Evolutionary conservation across 495 filamentous ascomycete genomes (phyloP).

Genomic region (Penicillium silybi): DNA sequence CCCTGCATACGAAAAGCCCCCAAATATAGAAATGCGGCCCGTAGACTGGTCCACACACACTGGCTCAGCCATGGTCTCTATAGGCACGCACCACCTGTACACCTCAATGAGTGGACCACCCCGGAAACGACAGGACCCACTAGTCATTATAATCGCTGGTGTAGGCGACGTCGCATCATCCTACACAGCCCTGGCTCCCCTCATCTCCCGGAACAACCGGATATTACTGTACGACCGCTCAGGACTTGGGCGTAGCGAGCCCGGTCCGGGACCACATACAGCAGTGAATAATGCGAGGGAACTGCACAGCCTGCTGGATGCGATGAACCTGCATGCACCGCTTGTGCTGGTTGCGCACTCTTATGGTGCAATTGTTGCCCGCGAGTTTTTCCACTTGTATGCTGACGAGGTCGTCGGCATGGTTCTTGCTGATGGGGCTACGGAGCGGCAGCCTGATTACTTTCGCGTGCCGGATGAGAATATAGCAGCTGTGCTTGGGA

Average conservation of each 20-base stretch:
- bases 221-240: constrained; percentile 43
- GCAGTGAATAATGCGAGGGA: constrained; percentile 29
- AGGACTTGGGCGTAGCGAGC: constrained; percentile 35
- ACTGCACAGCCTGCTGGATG: constrained; percentile 28
- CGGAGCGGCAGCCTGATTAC: constrained; percentile 33
- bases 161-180: constrained; percentile 41
- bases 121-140: constrained; percentile 21
- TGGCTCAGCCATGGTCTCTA: constrained; percentile 18
- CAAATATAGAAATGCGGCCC: not conserved
- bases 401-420: constrained; percentile 31
- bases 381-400: constrained; percentile 41
- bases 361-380: constrained; percentile 49
- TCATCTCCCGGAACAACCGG: constrained; percentile 24
- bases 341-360: constrained; percentile 48
- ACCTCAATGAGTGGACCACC: constrained; percentile 21
- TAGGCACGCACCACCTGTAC: constrained; percentile 37
- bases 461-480: constrained; percentile 29
- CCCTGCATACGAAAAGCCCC: not conserved
- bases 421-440: constrained; percentile 37
- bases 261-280: constrained; percentile 9
- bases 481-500: constrained; percentile 28
- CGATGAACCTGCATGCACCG: constrained; percentile 21
- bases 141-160: constrained; percentile 45
- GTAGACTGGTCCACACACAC: not conserved
- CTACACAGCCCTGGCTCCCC: constrained; percentile 36